Conservation (phyloP, 2,329 filamentous ascomycete species). For the Apiospora marii region DNA sequence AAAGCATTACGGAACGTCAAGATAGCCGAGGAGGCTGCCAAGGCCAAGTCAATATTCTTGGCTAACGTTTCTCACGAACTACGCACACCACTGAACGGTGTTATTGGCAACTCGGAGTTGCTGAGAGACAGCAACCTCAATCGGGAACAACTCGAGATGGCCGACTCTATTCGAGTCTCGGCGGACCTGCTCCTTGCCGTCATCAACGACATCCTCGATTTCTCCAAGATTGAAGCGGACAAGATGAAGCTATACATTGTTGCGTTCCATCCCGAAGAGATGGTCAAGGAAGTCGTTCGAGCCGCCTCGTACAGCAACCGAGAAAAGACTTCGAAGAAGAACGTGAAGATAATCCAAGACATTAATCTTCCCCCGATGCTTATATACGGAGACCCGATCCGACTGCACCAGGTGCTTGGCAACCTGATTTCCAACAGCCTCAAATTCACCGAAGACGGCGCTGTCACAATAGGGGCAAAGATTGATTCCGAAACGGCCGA, state of each 20-base stretch:
- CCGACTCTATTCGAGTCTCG: constrained; percentile 85
- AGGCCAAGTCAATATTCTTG: constrained; percentile 82
- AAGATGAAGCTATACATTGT: constrained; percentile 83
- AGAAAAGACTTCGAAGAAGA: constrained; percentile 68
- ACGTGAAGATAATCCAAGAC: constrained; percentile 71
- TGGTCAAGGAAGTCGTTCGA: constrained; percentile 71
- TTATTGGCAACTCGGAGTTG: constrained; percentile 88
- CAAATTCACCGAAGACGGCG: constrained; percentile 90
- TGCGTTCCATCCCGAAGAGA: constrained; percentile 72
- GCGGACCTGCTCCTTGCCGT: constrained; percentile 88
- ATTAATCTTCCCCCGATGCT: constrained; percentile 79
- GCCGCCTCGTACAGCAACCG: constrained; percentile 72
- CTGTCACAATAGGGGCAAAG: constrained; percentile 81
- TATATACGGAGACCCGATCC: constrained; percentile 71
- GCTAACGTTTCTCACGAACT: constrained; percentile 84
- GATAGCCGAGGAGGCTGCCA: constrained; percentile 82
- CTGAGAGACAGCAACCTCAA: constrained; percentile 78
- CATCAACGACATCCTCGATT: constrained; percentile 96
- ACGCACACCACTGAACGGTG: constrained; percentile 83
- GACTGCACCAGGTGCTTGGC: constrained; percentile 73
- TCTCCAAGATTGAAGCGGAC: constrained; percentile 91
- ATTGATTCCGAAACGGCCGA: constrained; percentile 76
- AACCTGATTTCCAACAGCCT: constrained; percentile 93
- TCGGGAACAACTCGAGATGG: constrained; percentile 82
- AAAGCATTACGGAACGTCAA: constrained; percentile 82